Percentiles rank a stretch among this genome's conserved stretches.
Evolutionary conservation across 345 rosid species (phyloP).

Genomic region (Balakata baccata): DNA sequence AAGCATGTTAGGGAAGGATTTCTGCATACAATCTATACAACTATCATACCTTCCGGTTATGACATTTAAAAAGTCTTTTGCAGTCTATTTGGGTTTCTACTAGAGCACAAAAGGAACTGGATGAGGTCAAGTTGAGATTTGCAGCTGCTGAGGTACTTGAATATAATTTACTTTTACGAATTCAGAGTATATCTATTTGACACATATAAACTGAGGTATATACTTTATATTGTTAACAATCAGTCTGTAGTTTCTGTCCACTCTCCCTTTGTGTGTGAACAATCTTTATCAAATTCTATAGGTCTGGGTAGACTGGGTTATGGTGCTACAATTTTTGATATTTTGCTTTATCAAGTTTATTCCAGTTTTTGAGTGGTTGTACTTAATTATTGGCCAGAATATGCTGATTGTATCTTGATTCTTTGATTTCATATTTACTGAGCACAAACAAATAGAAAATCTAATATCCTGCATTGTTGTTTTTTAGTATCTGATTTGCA

Average conservation of each 20-base stretch:
- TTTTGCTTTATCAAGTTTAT: conserved; percentile 1
- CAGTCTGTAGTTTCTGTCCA: too few relatives aligned
- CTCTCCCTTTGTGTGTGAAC: neutral
- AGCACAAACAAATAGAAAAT: neutral
- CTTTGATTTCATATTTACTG: neutral
- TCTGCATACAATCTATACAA: neutral
- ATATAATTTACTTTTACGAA: conserved; percentile 6
- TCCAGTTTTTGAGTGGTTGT: too few relatives aligned
- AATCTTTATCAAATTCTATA: neutral
- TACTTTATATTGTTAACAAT: neutral
- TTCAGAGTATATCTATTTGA: neutral
- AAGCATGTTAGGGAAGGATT: neutral
- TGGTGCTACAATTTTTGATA: neutral
- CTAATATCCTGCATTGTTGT: neutral
- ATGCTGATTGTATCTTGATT: neutral
- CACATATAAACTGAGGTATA: neutral
- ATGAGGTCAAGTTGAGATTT: conserved; percentile 89
- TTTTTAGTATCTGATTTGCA: neutral
- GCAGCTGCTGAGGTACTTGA: conserved; percentile 89
- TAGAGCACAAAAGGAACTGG: conserved; percentile 72
- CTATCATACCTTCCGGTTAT: neutral
- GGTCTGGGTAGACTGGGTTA: neutral
- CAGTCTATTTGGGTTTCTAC: conserved; percentile 91
- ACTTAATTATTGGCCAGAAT: neutral
- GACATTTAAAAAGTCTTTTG: conserved; percentile 20